phyloP scores from a whole-genome alignment of 1,284 basidiomycete genomes.

The Ustilago sp. region DNA sequence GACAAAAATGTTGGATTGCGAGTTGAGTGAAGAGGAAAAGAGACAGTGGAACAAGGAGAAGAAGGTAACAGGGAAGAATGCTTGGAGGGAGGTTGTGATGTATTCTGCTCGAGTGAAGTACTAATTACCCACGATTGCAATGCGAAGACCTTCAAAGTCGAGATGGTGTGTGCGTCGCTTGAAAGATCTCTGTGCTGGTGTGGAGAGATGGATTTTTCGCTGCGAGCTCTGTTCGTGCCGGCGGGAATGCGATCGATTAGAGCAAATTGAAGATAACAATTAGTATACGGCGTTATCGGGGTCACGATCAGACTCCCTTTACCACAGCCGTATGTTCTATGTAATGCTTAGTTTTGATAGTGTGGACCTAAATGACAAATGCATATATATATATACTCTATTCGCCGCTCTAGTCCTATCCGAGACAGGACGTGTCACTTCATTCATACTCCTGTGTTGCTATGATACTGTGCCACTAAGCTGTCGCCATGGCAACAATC shows the following conservation, averaged over 20 bases:
- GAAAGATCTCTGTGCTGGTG: neutral
- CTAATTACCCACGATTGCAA: neutral
- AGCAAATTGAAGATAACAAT: too few species aligned
- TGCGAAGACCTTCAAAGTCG: neutral
- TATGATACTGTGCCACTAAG: too few species aligned
- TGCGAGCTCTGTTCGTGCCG: neutral
- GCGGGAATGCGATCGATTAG: neutral
- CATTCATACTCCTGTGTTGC: too few species aligned
- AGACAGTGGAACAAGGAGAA: constrained; percentile 42
- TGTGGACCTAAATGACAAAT: too few species aligned
- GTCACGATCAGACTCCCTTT: too few species aligned
- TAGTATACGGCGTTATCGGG: too few species aligned
- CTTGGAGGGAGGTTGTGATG: constrained; percentile 46
- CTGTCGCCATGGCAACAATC: too few species aligned
- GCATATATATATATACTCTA: too few species aligned
- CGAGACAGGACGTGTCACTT: too few species aligned
- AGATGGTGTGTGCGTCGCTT: neutral
- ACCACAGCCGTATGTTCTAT: too few species aligned
- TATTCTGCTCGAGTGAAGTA: constrained; percentile 57
- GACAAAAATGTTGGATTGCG: constrained; percentile 47
- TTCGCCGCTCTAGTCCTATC: too few species aligned
- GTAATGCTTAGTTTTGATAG: too few species aligned
- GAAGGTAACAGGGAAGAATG: constrained; percentile 24
- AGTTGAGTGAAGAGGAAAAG: constrained; percentile 38
- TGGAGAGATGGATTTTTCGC: neutral